phyloP scores from a whole-genome alignment of 331 rosid genomes.

The Stylosanthes scabra region DNA sequence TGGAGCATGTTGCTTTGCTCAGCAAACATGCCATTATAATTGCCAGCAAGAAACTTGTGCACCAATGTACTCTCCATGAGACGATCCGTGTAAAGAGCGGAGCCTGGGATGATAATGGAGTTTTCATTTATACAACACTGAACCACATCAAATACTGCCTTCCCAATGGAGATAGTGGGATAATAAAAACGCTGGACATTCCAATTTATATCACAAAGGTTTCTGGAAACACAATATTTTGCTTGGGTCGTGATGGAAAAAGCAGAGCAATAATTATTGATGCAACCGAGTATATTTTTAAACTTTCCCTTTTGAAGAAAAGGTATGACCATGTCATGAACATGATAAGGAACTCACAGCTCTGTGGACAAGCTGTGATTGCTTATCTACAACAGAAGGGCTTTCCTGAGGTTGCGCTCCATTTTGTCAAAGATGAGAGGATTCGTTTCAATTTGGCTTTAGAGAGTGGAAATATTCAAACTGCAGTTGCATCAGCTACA shows the following conservation, averaged over 20 bases:
- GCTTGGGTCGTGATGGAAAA: slow-evolving; percentile 97
- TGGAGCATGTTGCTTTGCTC: slow-evolving; percentile 92
- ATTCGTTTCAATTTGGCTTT: slow-evolving; percentile 93
- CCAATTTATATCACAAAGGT: slow-evolving; percentile 93
- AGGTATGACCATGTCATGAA: slow-evolving; percentile 90
- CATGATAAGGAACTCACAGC: slow-evolving; percentile 97
- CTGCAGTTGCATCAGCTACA: slow-evolving; percentile 95
- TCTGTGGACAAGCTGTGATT: slow-evolving; percentile 97
- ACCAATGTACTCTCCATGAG: slow-evolving; percentile 95
- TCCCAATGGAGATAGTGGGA: slow-evolving; percentile 97
- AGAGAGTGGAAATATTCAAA: slow-evolving; percentile 97
- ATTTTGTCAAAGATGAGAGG: slow-evolving; percentile 96
- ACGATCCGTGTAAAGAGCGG: slow-evolving; percentile 99
- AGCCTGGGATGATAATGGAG: slow-evolving; percentile 97
- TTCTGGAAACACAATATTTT: slow-evolving; percentile 78
- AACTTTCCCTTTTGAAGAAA: slow-evolving; percentile 83
- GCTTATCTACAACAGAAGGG: slow-evolving; percentile 99
- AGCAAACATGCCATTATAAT: slow-evolving; percentile 92
- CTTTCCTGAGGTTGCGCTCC: slow-evolving; percentile 99
- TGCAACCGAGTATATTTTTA: slow-evolving; percentile 92
- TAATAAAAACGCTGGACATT: slow-evolving; percentile 88
- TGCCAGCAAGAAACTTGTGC: slow-evolving; percentile 93
- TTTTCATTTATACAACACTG: slow-evolving; percentile 88
- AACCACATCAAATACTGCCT: slow-evolving; percentile 96
- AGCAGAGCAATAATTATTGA: slow-evolving; percentile 76